phyloP scores from a whole-genome alignment of 192 early-diverging fungal genomes.

The Linnemannia schmuckeri region DNA sequence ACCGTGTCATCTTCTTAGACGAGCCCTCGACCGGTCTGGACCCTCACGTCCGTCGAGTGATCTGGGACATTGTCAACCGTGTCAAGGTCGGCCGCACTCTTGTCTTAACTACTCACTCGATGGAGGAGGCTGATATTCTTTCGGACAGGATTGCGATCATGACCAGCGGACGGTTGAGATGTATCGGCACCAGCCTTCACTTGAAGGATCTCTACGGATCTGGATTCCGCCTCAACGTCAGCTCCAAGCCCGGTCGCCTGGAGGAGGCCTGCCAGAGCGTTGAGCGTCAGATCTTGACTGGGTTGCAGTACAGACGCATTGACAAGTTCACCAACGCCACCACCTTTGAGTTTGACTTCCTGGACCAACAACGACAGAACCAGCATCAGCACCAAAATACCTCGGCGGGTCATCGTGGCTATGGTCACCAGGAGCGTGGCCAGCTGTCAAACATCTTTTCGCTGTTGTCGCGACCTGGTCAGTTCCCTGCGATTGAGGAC shows the following conservation, averaged over 20 bases:
- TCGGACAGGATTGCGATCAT: conserved; percentile 69
- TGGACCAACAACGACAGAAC: conserved; percentile 57
- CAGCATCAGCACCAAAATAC: conserved; percentile 30
- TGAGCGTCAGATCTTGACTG: conserved; percentile 10
- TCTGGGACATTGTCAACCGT: conserved; percentile 70
- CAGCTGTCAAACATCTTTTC: conserved; percentile 69
- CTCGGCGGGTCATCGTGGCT: conserved; percentile 42
- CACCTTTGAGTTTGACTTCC: conserved; percentile 49
- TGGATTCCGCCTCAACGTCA: conserved; percentile 66
- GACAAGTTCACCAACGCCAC: conserved; percentile 55
- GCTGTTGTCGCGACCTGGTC: conserved; percentile 59
- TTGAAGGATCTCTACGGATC: conserved; percentile 68
- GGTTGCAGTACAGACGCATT: conserved; percentile 24
- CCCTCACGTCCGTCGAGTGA: conserved; percentile 57
- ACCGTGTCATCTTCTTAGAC: conserved; percentile 65
- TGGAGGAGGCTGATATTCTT: conserved; percentile 77
- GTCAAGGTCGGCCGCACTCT: conserved; percentile 63
- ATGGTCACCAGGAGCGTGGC: conserved; percentile 61
- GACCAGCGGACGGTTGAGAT: conserved; percentile 59
- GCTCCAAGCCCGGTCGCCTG: conserved; percentile 14
- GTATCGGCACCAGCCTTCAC: conserved; percentile 65
- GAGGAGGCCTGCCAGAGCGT: conserved; percentile 35
- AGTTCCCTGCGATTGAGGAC: conserved; percentile 67
- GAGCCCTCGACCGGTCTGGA: conserved; percentile 75
- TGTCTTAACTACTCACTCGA: conserved; percentile 72